Percentiles rank a stretch among this genome's conserved stretches.
These are phyloP conservation scores for Ambrosia hybrid DNA, from an alignment of 140 eudicot genomes.

Conservation along the genomic window DNA sequence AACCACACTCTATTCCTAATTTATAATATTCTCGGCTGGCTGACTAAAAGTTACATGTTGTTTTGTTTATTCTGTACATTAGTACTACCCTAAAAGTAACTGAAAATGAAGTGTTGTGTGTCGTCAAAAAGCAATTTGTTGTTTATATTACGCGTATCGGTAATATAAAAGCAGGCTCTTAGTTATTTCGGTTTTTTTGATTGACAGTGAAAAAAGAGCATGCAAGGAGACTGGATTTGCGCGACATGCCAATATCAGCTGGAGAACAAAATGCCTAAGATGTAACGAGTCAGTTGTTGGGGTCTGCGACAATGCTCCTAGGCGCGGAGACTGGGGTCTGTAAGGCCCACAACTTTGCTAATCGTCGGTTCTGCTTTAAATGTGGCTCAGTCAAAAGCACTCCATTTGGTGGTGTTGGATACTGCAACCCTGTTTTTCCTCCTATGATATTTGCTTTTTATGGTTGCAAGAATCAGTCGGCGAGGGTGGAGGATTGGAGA, in stretches of 20 bases:
- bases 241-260: slow-evolving; percentile 74
- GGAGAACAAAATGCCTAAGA: slow-evolving; percentile 75
- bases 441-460: slow-evolving; percentile 40
- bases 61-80: too few relatives aligned
- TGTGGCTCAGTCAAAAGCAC: slow-evolving; percentile 72
- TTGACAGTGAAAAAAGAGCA: slow-evolving; percentile 41
- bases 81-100: too few relatives aligned
- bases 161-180: background rate
- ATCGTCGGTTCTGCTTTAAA: slow-evolving; percentile 77
- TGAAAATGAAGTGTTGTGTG: too few relatives aligned
- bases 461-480: slow-evolving; percentile 39
- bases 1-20: too few relatives aligned
- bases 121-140: too few relatives aligned
- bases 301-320: slow-evolving; percentile 21
- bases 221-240: slow-evolving; percentile 94
- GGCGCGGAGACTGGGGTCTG: slow-evolving; percentile 91
- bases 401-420: slow-evolving; percentile 25
- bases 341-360: slow-evolving; percentile 81
- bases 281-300: slow-evolving; percentile 54
- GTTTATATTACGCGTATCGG: too few relatives aligned
- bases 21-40: too few relatives aligned
- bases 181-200: background rate
- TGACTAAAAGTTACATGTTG: too few relatives aligned
- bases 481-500: slow-evolving; percentile 89
- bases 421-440: slow-evolving; percentile 33